These are phyloP conservation scores for Stephania cephalantha DNA, from an alignment of 164 flowering plant species.

Conservation along the genomic window DNA sequence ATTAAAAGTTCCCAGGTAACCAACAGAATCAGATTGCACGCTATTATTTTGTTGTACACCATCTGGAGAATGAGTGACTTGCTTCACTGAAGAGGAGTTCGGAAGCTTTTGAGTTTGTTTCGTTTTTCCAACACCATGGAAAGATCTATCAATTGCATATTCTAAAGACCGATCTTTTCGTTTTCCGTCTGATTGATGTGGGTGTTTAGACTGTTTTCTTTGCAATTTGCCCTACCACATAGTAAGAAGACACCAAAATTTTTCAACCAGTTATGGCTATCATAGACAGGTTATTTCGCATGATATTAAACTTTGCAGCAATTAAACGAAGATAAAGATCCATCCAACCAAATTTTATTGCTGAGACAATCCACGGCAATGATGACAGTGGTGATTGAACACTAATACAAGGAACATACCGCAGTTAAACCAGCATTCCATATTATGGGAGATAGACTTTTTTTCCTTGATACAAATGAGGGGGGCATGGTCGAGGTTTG, in stretches of 20 bases:
- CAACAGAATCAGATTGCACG: slow-evolving; percentile 23
- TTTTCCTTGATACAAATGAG: too few relatives aligned
- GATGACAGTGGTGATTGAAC: background rate
- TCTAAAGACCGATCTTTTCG: slow-evolving; percentile 17
- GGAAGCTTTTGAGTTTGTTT: slow-evolving; percentile 21
- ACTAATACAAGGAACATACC: background rate
- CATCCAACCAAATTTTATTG: background rate
- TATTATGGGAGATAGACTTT: background rate
- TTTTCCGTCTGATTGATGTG: slow-evolving; percentile 26
- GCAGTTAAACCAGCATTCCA: background rate
- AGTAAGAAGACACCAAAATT: background rate
- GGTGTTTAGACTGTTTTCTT: slow-evolving; percentile 27
- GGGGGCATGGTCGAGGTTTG: too few relatives aligned
- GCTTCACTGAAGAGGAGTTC: slow-evolving; percentile 14
- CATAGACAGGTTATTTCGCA: background rate
- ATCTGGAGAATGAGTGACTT: slow-evolving; percentile 14
- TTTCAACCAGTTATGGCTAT: background rate
- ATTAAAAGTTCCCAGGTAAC: slow-evolving; percentile 20
- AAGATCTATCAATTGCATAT: slow-evolving; percentile 20
- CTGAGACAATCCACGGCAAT: background rate
- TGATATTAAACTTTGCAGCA: background rate
- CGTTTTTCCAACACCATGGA: slow-evolving; percentile 13
- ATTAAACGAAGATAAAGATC: background rate
- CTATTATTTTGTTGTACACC: slow-evolving; percentile 21
- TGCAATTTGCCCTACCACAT: slow-evolving; percentile 30